Evolutionary conservation across 345 rosid genomes (phyloP), one percentile per base, ranked within the genome.

Genomic region (Cardiospermum halicacabum): DNA sequence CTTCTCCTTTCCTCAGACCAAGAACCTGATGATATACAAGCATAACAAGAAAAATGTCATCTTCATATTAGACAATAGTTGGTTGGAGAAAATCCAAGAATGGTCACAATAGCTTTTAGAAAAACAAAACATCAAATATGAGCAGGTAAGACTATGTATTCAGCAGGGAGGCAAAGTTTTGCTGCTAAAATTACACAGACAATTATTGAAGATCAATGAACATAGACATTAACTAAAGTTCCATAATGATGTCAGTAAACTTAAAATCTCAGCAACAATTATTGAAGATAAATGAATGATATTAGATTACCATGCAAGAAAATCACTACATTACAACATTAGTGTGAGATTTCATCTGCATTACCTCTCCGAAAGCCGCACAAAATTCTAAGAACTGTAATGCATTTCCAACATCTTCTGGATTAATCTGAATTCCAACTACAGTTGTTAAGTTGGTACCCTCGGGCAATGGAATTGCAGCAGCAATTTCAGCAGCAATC

Each of bases 371-470:
- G 76, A 94, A 94, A 74, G 95, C 81, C 39, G 84, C 74, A 78
- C 91, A 88, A 68, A 94, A 94, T 69, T 88, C 91, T 45, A 88
- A 56, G 69, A 94, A 91, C 66, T 90, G 99, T 61, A 94, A 71
- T 60, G 82, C 86, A 31, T 78, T 72, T 40, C 96, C 99, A 57
- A 69, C 84, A 74, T 75, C 70, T 66, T 85, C 79, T 56, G 85
- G 75, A 58, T 82, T 59, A 47, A 94, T 64, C 49, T 88, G 89
- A 64, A 84, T 49, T 31, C 88, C 92, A 19, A 85, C 81, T 48
- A 88, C 80, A 67, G 72, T 62, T 49, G 62, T 73, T 78, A 81
- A 78, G 72, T 49, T 31, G 42, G 70, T 74, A 45, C 89, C 86
- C 51, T 60, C 66, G 59, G 96, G 97, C 77, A 84, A 60, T 58